Percentiles rank a stretch among this genome's conserved stretches.
Evolutionary conservation across 305 asterid genomes (phyloP).

Genomic region (Fraxinus sp.): DNA sequence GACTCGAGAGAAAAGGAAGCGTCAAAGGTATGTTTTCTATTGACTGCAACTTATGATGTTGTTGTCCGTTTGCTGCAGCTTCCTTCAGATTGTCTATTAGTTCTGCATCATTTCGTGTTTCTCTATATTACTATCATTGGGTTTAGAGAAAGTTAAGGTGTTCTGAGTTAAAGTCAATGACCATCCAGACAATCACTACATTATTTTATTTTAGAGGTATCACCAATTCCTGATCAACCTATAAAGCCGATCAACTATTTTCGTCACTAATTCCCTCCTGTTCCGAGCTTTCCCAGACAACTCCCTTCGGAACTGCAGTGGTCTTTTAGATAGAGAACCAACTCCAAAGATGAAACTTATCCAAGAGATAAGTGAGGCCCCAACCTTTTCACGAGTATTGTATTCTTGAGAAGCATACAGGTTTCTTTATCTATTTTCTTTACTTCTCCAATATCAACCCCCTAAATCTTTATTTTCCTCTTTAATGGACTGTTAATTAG

Average conservation of each 20-base stretch:
- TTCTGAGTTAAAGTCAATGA: background rate
- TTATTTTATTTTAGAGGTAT: background rate
- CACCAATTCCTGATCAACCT: background rate
- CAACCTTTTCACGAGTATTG: background rate
- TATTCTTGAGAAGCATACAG: background rate
- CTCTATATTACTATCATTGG: background rate
- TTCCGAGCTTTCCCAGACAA: background rate
- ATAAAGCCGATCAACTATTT: background rate
- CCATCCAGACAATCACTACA: background rate
- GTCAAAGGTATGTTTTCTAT: slow-evolving; percentile 59
- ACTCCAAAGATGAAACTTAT: slow-evolving; percentile 7
- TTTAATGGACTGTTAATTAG: background rate
- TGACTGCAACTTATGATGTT: background rate
- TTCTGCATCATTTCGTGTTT: slow-evolving; percentile 15
- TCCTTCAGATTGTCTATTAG: background rate
- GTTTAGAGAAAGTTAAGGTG: background rate
- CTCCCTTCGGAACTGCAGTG: slow-evolving; percentile 12
- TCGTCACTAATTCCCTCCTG: background rate
- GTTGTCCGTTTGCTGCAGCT: background rate
- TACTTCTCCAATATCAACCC: slow-evolving; percentile 2
- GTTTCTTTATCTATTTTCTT: slow-evolving; percentile 14
- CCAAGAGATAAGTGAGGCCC: slow-evolving; percentile 6
- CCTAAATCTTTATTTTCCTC: slow-evolving; percentile 10
- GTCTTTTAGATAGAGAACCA: slow-evolving; percentile 8
- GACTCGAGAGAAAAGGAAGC: slow-evolving; percentile 73